Base-by-base conservation (phyloP, 2,329 filamentous ascomycete species). In the Cladorrhinum sp. region DNA sequence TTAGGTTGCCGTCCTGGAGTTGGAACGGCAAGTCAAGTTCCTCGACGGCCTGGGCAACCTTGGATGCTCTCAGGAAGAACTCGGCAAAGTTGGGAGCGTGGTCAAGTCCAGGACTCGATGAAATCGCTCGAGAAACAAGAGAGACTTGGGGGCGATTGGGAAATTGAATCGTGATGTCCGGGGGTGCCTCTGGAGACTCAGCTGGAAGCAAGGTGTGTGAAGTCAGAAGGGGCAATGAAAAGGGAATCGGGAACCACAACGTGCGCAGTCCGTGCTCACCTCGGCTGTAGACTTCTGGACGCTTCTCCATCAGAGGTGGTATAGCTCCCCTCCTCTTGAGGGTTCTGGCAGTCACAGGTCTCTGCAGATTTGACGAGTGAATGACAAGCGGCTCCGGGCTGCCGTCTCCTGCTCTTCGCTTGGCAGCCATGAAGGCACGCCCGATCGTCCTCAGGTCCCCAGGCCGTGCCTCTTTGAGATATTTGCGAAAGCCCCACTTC, bases 401-500 rank as follows among this genome's bases (percentile, higher is more conserved):
- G 25, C 25, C 10, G 25, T 10, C 25, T 29, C 10, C 5, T 29
- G 25, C 36, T 41, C 4, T n/a, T 6, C 3, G 6, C 16, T 41
- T 41, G 10, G 36, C 36, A 16, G 36, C 10, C 6, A 13, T 13
- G 16, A 41, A 13, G 10, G 36, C 36, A n/a, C 16, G 36, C 3
- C 36, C 25, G 12, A 41, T 41, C 10, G 36, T n/a, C 36, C 16
- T 41, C 10, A 41, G 4, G 16, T 41, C 36, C 16, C 16, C 36
- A 29, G 36, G 10, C 36, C 16, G 10, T 41, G 36, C 25, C 3
- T 2, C 27, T 2, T 25, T 52, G 7, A 52, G 16, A n/a, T 57
- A 51, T 53, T 58, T 53, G 25, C 50, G 32, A 29, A 58, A 49
- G 8, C 57, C 49, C 16, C 9, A 41, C 16, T 16, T 41, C 41